Evolutionary conservation across 2,329 filamentous ascomycete genomes (phyloP).

Genomic region (Colletotrichum sp.): DNA sequence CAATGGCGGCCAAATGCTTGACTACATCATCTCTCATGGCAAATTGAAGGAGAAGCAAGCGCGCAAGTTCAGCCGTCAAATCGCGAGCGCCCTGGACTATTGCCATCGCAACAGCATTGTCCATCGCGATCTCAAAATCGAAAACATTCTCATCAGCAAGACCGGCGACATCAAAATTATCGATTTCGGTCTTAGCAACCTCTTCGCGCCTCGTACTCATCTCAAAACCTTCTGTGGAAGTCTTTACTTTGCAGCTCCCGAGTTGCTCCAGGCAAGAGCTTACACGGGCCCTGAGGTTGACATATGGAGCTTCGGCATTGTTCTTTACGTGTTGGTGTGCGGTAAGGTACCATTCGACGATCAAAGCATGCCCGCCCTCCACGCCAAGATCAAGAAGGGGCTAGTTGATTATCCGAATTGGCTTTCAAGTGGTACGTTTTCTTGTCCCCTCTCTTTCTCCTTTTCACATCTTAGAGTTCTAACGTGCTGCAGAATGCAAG

Average conservation of each 20-base stretch:
- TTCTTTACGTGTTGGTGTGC: slow-evolving; percentile 95
- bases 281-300: slow-evolving; percentile 98
- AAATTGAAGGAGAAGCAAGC: slow-evolving; percentile 98
- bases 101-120: slow-evolving; percentile 98
- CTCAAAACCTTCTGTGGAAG: slow-evolving; percentile 98
- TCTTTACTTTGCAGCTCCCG: slow-evolving; percentile 95
- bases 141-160: slow-evolving; percentile 99
- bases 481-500: slow-evolving; percentile 76
- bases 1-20: slow-evolving; percentile 98
- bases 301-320: slow-evolving; percentile 98
- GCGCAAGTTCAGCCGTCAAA: slow-evolving; percentile 95
- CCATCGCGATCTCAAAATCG: slow-evolving; percentile 96
- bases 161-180: slow-evolving; percentile 99
- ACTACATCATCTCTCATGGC: slow-evolving; percentile 99
- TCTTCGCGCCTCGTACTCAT: slow-evolving; percentile 84
- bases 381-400: slow-evolving; percentile 99
- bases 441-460: not conserved
- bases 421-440: slow-evolving; percentile 78
- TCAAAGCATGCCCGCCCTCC: slow-evolving; percentile 97
- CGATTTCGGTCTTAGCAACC: slow-evolving; percentile 95
- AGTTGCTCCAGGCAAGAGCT: slow-evolving; percentile 89
- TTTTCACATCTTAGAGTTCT: slow-evolving; percentile 28
- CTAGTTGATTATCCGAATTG: slow-evolving; percentile 94
- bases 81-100: slow-evolving; percentile 95
- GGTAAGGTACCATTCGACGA: slow-evolving; percentile 99